Evolutionary conservation across 169 alveolate species (phyloP).

Genomic region (Plasmodium sp.): DNA sequence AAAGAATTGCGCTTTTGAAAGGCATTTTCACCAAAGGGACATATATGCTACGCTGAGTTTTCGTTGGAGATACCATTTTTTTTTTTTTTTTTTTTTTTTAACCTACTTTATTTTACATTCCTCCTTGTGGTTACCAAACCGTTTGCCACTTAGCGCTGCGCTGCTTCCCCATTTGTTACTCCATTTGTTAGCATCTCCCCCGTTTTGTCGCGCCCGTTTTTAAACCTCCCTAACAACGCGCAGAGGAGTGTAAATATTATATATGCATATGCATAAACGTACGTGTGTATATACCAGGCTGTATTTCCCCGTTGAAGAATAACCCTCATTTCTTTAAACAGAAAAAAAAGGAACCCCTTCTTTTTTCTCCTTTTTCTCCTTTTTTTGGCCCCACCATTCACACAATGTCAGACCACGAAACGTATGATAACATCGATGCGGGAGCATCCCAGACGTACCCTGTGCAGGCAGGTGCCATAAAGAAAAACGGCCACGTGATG

Average conservation of each 20-base stretch:
- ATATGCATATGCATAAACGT: neutral
- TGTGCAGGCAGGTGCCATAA: conserved; percentile 96
- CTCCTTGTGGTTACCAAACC: neutral
- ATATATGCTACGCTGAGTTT: neutral
- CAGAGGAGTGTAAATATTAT: neutral
- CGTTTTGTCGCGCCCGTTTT: neutral
- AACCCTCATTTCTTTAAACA: neutral
- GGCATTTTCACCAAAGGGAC: neutral
- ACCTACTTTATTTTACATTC: neutral
- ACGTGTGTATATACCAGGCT: neutral
- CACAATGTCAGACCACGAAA: conserved; percentile 80
- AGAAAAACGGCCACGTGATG: conserved; percentile 97
- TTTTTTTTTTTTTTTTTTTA: no score
- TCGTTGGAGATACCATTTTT: neutral
- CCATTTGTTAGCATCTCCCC: neutral
- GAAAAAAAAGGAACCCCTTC: no score
- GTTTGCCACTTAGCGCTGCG: neutral
- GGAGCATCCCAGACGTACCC: conserved; percentile 97
- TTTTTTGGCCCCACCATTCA: neutral
- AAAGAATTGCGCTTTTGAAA: neutral
- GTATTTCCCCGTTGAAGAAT: neutral
- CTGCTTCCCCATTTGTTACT: neutral
- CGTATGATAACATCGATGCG: conserved; percentile 90
- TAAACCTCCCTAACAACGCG: neutral
- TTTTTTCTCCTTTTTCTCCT: neutral